phyloP scores from a whole-genome alignment of 164 flowering plant species.

The Kalanchoe fedtschenkoi region DNA sequence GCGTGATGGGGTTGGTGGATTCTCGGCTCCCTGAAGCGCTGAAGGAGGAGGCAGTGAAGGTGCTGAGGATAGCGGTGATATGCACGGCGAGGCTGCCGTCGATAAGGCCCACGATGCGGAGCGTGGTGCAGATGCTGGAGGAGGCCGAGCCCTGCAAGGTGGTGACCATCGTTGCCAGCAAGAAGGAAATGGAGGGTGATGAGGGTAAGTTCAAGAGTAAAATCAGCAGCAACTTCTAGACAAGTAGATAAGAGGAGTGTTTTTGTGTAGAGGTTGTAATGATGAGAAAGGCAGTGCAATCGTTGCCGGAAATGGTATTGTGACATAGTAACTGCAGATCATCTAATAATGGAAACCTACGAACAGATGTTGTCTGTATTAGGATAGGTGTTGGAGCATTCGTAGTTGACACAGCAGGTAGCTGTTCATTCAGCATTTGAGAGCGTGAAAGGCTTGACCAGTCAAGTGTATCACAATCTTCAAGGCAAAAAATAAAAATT shows the following conservation, averaged over 20 bases:
- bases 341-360: no score
- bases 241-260: not conserved
- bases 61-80: slow-evolving; percentile 36
- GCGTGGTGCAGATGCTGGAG: slow-evolving; percentile 70
- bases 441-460: no score
- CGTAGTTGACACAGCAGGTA: no score
- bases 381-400: no score
- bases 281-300: not conserved
- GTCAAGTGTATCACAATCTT: no score
- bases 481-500: no score
- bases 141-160: slow-evolving; percentile 40
- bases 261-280: not conserved
- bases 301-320: no score
- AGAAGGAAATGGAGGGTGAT: slow-evolving; percentile 10
- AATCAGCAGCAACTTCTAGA: not conserved
- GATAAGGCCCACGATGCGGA: slow-evolving; percentile 67
- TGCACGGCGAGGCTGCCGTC: slow-evolving; percentile 54
- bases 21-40: slow-evolving; percentile 24
- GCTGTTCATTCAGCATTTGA: no score
- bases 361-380: no score
- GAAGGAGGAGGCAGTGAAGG: slow-evolving; percentile 47
- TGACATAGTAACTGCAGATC: no score
- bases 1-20: slow-evolving; percentile 29
- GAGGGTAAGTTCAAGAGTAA: not conserved
- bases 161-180: slow-evolving; percentile 13